These are phyloP conservation scores for Fonsecaea erecta DNA, from an alignment of 2,329 filamentous ascomycete genomes.

Conservation along the genomic window DNA sequence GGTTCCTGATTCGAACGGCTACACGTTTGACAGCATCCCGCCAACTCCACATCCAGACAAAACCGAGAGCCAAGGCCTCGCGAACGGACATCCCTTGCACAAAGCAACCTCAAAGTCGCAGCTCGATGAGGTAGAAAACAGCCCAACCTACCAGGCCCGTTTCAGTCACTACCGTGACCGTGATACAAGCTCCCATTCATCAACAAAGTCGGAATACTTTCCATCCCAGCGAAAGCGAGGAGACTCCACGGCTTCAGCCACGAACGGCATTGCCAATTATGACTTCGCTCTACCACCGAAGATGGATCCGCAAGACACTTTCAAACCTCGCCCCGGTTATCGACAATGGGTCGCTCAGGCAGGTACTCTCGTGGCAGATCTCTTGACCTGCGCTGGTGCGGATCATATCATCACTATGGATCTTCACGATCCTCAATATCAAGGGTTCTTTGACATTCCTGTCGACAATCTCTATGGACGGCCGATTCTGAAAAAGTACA, in stretches of 20 bases:
- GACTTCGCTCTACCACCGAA: slow-evolving; percentile 47
- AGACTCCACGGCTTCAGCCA: slow-evolving; percentile 31
- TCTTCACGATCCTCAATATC: slow-evolving; percentile 92
- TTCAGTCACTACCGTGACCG: slow-evolving; percentile 45
- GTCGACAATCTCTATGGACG: slow-evolving; percentile 92
- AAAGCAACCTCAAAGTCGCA: slow-evolving; percentile 73
- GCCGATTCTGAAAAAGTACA: slow-evolving; percentile 64
- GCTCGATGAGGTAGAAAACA: slow-evolving; percentile 61
- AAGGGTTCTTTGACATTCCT: slow-evolving; percentile 98
- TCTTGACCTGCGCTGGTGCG: slow-evolving; percentile 91
- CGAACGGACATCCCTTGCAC: slow-evolving; percentile 72
- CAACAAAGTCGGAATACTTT: slow-evolving; percentile 45
- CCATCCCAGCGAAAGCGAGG: slow-evolving; percentile 37
- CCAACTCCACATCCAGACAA: slow-evolving; percentile 77
- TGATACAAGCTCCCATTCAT: slow-evolving; percentile 40
- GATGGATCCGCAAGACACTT: slow-evolving; percentile 56
- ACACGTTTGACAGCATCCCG: slow-evolving; percentile 91
- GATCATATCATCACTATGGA: slow-evolving; percentile 99
- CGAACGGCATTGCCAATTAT: slow-evolving; percentile 64
- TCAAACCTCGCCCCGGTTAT: slow-evolving; percentile 87
- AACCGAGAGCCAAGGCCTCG: slow-evolving; percentile 67
- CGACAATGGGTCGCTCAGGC: slow-evolving; percentile 99
- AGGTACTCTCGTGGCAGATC: slow-evolving; percentile 89
- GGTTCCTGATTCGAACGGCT: slow-evolving; percentile 53
- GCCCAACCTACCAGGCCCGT: slow-evolving; percentile 49